phyloP scores from a whole-genome alignment of 208 protist species.

The Zelonia costaricensis region DNA sequence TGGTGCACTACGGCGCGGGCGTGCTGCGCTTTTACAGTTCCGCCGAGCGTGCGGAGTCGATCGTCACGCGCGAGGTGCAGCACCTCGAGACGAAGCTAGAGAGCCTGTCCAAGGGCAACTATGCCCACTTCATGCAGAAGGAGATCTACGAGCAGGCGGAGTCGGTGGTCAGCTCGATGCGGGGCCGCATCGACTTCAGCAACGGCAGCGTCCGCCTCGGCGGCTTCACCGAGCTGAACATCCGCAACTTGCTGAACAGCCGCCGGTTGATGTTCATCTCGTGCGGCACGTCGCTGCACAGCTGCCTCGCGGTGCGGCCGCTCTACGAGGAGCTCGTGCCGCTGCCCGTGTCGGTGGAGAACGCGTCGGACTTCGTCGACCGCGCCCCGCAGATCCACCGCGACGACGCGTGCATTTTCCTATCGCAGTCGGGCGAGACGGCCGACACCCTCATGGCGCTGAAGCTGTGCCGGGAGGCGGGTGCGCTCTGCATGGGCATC shows the following conservation, averaged over 20 bases:
- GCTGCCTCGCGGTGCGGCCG: conserved; percentile 83
- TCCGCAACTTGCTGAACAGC: conserved; percentile 42
- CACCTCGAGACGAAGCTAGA: conserved; percentile 84
- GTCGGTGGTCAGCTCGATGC: conserved; percentile 91
- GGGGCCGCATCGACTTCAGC: conserved; percentile 88
- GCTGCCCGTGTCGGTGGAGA: conserved; percentile 88
- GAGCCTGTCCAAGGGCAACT: conserved; percentile 90
- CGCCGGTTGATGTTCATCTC: conserved; percentile 93
- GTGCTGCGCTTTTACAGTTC: conserved; percentile 57
- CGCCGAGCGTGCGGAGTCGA: conserved; percentile 6
- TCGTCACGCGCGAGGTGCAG: conserved; percentile 51
- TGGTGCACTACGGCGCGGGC: conserved; percentile 77
- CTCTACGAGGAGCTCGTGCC: conserved; percentile 93
- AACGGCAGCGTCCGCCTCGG: conserved; percentile 75
- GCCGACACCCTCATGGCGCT: conserved; percentile 93
- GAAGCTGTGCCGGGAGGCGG: conserved; percentile 73
- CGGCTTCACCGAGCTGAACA: conserved; percentile 68
- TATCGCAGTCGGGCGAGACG: conserved; percentile 96
- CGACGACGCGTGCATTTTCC: conserved; percentile 91
- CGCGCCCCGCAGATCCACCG: conserved; percentile 66
- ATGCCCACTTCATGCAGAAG: conserved; percentile 97
- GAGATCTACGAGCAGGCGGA: conserved; percentile 97
- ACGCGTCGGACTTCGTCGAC: conserved; percentile 94
- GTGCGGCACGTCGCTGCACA: conserved; percentile 95
- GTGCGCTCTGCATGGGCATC: conserved; percentile 88